These are phyloP conservation scores for Ananas comosus DNA, from an alignment of 176 grass and related monocot species.

Conservation along the genomic window DNA sequence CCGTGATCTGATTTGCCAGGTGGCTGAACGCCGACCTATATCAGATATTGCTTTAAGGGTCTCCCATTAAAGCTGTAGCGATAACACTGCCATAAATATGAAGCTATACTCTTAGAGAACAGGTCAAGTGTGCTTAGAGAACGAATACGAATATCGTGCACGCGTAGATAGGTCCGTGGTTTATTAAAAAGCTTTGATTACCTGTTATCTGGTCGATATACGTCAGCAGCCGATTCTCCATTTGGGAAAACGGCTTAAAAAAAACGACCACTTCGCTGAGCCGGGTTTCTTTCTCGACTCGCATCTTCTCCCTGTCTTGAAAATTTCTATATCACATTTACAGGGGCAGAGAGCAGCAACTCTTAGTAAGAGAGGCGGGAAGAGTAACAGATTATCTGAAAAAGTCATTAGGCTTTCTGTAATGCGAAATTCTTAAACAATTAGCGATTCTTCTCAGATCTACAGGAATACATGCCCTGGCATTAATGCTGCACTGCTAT, in stretches of 20 bases:
- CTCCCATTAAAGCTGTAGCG: constrained; percentile 57
- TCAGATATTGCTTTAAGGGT: constrained; percentile 57
- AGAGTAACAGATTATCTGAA: not conserved
- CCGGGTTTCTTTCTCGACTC: constrained; percentile 50
- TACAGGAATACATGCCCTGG: too few species aligned
- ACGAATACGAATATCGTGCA: not conserved
- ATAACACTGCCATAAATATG: constrained; percentile 43
- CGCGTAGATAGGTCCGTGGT: not conserved
- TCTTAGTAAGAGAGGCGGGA: too few species aligned
- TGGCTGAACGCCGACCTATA: constrained; percentile 48
- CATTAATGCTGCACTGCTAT: too few species aligned
- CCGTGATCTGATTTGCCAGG: constrained; percentile 18
- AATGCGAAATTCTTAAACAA: too few species aligned
- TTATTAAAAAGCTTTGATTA: not conserved
- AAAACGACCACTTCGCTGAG: constrained; percentile 42
- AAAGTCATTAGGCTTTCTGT: not conserved
- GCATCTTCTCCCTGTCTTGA: constrained; percentile 54
- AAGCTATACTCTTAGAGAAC: constrained; percentile 22
- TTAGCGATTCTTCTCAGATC: too few species aligned
- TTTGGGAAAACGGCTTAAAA: constrained; percentile 71
- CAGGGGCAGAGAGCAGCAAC: not conserved
- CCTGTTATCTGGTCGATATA: constrained; percentile 67
- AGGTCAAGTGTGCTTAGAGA: constrained; percentile 5
- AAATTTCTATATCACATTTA: constrained; percentile 48
- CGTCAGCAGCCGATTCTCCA: constrained; percentile 73